A percentile compares a stretch with the other conserved stretches of the same genome.
These are phyloP conservation scores for Protomyces inouyei DNA, from an alignment of 1,139 yeast species.

Conservation along the genomic window DNA sequence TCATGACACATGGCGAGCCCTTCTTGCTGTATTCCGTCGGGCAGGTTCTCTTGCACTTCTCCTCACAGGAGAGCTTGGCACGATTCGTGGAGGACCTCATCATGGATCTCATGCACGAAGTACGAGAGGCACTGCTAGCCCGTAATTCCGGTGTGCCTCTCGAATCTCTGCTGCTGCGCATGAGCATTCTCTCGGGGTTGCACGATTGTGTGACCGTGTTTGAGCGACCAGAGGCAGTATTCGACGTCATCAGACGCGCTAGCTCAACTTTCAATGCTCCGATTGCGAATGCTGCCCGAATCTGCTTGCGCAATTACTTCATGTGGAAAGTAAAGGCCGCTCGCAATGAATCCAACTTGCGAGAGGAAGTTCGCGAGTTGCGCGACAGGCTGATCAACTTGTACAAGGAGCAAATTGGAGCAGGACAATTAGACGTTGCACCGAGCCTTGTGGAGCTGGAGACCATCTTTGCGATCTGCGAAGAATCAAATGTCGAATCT, in stretches of 20 bases:
- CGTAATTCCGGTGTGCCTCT: conserved; percentile 10
- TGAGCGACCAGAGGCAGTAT: background rate
- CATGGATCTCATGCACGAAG: conserved; percentile 31
- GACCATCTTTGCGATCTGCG: conserved; percentile 13
- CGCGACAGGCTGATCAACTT: conserved; percentile 14
- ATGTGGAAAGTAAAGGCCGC: conserved; percentile 30
- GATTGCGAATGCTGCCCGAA: conserved; percentile 5
- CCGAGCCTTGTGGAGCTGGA: conserved; percentile 5
- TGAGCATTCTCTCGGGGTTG: conserved; percentile 23
- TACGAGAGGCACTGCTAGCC: conserved; percentile 19
- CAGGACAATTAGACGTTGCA: conserved; percentile 2
- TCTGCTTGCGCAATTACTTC: conserved; percentile 28
- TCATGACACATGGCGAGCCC: conserved; percentile 31
- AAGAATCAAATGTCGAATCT: background rate
- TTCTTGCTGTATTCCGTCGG: conserved; percentile 28
- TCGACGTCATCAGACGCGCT: background rate
- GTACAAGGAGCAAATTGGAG: conserved; percentile 8
- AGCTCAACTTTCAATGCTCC: background rate
- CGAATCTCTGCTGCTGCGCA: background rate
- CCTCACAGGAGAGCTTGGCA: conserved; percentile 27
- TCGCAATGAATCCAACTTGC: background rate
- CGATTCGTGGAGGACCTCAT: conserved; percentile 28
- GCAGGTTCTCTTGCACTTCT: conserved; percentile 27
- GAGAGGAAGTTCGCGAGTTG: background rate
- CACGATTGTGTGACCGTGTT: conserved; percentile 27